Conservation (phyloP, 2,329 filamentous ascomycete genomes). For the Verticillium isaacii region DNA sequence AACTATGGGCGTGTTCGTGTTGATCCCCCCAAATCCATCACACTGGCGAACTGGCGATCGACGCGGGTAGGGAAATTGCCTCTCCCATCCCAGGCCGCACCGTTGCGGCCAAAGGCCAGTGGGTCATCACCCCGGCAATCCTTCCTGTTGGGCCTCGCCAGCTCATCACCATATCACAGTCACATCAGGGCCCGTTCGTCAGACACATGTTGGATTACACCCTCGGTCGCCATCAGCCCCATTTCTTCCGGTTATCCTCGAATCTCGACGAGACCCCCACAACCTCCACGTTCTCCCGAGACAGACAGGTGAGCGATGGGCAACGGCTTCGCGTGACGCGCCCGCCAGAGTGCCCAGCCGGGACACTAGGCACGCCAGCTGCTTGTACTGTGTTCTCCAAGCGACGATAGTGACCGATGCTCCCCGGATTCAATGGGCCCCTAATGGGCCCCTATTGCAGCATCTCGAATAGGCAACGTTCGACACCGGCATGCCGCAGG, state of each 20-base stretch:
- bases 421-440: neutral
- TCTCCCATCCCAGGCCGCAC: neutral
- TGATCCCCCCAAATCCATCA: neutral
- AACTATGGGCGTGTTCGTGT: neutral
- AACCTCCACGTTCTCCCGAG: neutral
- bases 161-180: slow-evolving; percentile 2
- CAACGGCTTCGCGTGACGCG: neutral
- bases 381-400: neutral
- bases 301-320: neutral
- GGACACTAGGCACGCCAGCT: neutral
- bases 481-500: neutral
- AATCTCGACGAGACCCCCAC: neutral
- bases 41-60: neutral
- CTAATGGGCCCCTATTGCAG: neutral
- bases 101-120: neutral
- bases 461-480: neutral
- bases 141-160: slow-evolving; percentile 2
- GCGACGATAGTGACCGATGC: neutral
- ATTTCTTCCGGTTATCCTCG: neutral
- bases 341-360: neutral
- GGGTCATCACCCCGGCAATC: neutral
- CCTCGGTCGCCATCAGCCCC: neutral
- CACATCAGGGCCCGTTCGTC: neutral
- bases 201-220: neutral
- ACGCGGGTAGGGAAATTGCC: slow-evolving; percentile 1